Evolutionary conservation across 345 rosid genomes (phyloP).

Genomic region (Dovyalis caffra): DNA sequence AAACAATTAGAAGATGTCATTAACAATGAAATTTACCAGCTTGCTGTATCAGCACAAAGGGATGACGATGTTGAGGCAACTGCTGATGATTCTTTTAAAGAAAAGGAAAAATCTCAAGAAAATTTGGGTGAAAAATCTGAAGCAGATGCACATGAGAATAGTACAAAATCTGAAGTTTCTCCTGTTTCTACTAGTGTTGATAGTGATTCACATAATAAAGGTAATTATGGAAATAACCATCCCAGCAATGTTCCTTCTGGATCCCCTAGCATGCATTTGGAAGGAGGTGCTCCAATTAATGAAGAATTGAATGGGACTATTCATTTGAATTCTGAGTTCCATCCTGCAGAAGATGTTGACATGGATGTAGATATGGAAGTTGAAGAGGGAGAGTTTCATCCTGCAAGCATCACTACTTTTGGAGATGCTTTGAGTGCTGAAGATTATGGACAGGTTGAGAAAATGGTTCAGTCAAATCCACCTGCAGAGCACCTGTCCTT

Average conservation of each 20-base stretch:
- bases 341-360: constrained; percentile 66
- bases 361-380: constrained; percentile 99
- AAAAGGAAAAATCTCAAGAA: constrained; percentile 27
- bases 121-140: constrained; percentile 30
- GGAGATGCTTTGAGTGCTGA: constrained; percentile 28
- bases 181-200: constrained; percentile 25
- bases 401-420: constrained; percentile 18
- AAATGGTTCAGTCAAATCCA: constrained; percentile 28
- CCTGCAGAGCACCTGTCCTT: constrained; percentile 30
- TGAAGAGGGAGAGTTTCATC: constrained; percentile 49
- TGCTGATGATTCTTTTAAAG: constrained; percentile 26
- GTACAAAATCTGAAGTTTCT: constrained; percentile 27
- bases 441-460: constrained; percentile 32
- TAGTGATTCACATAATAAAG: constrained; percentile 21
- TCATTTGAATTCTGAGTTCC: constrained; percentile 23
- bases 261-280: constrained; percentile 35
- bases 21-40: constrained; percentile 62
- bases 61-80: constrained; percentile 44
- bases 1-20: constrained; percentile 60
- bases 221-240: constrained; percentile 1
- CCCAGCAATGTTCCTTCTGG: constrained; percentile 22
- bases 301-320: constrained; percentile 31
- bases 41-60: constrained; percentile 59
- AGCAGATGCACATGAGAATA: constrained; percentile 29
- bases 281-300: constrained; percentile 26